Evolutionary conservation across 768 basidiomycete species (phyloP).

Genomic region (Rhodotorula babjevae): DNA sequence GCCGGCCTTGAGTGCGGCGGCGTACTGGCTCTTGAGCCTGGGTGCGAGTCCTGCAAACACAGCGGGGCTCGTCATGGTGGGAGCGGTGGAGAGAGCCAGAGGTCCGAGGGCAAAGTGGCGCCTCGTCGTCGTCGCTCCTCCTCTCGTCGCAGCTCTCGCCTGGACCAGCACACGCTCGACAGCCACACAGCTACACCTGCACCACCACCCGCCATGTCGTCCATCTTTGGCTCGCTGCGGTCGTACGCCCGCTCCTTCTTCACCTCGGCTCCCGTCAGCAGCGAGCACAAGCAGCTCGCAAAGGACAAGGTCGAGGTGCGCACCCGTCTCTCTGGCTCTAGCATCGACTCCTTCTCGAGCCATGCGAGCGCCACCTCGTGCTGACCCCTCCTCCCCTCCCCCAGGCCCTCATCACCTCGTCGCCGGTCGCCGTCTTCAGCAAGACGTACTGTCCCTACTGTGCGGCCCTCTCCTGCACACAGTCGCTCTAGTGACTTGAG

Average conservation of each 20-base stretch:
- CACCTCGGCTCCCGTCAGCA: conserved; percentile 1
- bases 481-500: too few relatives aligned
- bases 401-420: conserved; percentile 7
- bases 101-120: neutral
- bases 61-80: neutral
- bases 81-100: neutral
- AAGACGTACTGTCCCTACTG: conserved; percentile 38
- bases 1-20: neutral
- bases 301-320: conserved; percentile 31
- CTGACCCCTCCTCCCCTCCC: neutral
- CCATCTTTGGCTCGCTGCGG: conserved; percentile 3
- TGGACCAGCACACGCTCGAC: too few relatives aligned
- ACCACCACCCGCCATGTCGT: neutral
- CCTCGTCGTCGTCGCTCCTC: neutral
- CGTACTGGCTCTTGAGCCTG: conserved; percentile 30
- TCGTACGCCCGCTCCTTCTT: conserved; percentile 8
- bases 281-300: conserved; percentile 4
- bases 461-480: too few relatives aligned
- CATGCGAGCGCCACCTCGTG: too few relatives aligned
- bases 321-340: neutral
- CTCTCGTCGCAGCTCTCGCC: too few relatives aligned
- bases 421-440: conserved; percentile 19
- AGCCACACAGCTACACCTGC: neutral
- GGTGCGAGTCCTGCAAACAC: conserved; percentile 12
- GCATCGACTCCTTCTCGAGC: too few relatives aligned